Evolutionary conservation across 2,329 filamentous ascomycete genomes (phyloP).

Genomic region (Cyclaneusma minus): DNA sequence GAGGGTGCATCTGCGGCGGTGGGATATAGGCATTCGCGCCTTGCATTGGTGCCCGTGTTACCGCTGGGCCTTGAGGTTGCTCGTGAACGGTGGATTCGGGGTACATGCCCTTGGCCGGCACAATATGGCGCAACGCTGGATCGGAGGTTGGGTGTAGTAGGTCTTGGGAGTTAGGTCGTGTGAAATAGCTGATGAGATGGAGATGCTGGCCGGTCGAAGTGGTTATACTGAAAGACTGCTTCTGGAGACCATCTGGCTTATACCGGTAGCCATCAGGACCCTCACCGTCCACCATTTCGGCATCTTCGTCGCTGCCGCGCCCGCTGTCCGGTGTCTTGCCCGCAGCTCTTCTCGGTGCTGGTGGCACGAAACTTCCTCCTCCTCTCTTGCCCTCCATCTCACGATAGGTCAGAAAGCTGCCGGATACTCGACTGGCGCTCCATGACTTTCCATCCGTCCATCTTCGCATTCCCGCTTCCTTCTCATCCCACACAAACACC

Average conservation of each 20-base stretch:
- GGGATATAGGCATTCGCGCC: conserved; percentile 28
- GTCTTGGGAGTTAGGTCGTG: conserved; percentile 57
- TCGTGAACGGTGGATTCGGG: conserved; percentile 91
- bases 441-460: conserved; percentile 99
- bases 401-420: conserved; percentile 91
- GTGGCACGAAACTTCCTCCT: conserved; percentile 50
- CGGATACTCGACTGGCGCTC: conserved; percentile 94
- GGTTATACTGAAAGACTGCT: conserved; percentile 98
- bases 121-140: conserved; percentile 62
- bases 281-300: conserved; percentile 52
- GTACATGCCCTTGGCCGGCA: conserved; percentile 88
- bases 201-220: conserved; percentile 81
- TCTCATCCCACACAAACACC: conserved; percentile 99
- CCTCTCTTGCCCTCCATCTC: conserved; percentile 99
- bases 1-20: conserved; percentile 23
- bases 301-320: conserved; percentile 68
- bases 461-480: conserved; percentile 92
- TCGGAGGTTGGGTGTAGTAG: conserved; percentile 74
- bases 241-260: conserved; percentile 95
- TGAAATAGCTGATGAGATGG: conserved; percentile 95
- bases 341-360: conserved; percentile 35
- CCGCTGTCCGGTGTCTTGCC: conserved; percentile 75
- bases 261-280: conserved; percentile 81
- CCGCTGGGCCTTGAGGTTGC: conserved; percentile 60
- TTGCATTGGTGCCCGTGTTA: conserved; percentile 60